Evolutionary conservation across 768 basidiomycete genomes (phyloP), one percentile per base, ranked within the genome.

Genomic region (Mycena vitilis): DNA sequence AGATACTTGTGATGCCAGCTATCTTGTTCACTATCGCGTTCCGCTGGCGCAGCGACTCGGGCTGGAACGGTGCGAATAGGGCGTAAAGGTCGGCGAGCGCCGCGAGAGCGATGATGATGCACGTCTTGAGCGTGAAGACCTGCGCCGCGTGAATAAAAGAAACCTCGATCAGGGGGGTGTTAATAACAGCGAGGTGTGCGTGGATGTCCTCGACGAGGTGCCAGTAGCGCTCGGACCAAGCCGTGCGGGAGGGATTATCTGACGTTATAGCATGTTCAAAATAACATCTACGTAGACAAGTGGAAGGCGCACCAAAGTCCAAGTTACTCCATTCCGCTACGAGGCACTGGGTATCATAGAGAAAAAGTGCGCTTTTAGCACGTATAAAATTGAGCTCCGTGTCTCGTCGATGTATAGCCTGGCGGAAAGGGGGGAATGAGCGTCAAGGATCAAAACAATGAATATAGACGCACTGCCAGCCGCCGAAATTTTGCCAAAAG

Each of bases 351-450:
- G 44, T 57, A n/a, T 70, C 65, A 30, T 13, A 48, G 5, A 70
- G 42, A 23, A 59, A 48, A 6, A 70, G 48, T 3, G 25, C 30
- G 10, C 56, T 64, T 56, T 62, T 62, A 4, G 64, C 69, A 30
- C 69, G 69, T 10, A 70, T 18, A 25, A 66, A 66, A 44, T 66
- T 65, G 5, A 62, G 36, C 34, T 60, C 48, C 12, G 69, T 66
- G 60, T 62, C 54, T 9, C 54, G 22, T 45, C 36, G n/a, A 23
- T 54, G 44, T 13, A 22, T 51, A 6, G 42, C 36, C 58, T 60
- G 47, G 40, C 1, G 7, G 11, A 30, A 5, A 16, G 7, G 25
- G 16, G 5, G 20, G 4, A 45, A n/a, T 22, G 30, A 48, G 25
- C 6, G 4, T 8, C 34, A 23, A 44, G 23, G 0, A 25, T 36